Conservation (phyloP, 805 yeast genomes). For the Saturnispora saitoi region DNA sequence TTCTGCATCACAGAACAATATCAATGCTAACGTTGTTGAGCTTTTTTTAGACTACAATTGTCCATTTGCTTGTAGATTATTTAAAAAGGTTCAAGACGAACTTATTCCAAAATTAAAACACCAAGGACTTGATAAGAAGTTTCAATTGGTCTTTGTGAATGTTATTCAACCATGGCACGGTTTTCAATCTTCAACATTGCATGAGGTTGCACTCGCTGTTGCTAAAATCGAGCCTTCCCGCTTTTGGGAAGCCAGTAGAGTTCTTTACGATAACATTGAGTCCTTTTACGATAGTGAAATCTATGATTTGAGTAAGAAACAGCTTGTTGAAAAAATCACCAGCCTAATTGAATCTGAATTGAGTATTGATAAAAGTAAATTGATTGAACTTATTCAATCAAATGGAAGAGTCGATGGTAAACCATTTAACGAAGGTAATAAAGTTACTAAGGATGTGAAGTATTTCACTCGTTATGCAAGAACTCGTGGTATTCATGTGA, state of each 20-base stretch:
- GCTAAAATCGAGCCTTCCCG: constrained; percentile 45
- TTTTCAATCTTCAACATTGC: constrained; percentile 47
- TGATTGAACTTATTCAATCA: constrained; percentile 18
- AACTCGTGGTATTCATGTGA: constrained; percentile 74
- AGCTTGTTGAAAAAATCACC: constrained; percentile 46
- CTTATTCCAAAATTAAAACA: constrained; percentile 45
- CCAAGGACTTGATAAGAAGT: constrained; percentile 36
- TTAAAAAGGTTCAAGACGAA: constrained; percentile 41
- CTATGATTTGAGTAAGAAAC: constrained; percentile 43
- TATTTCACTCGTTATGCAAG: constrained; percentile 66
- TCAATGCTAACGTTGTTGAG: constrained; percentile 36
- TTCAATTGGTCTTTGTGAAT: constrained; percentile 57
- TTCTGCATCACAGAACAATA: not conserved
- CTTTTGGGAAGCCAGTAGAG: constrained; percentile 50
- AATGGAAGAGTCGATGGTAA: constrained; percentile 21
- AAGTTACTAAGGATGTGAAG: constrained; percentile 54
- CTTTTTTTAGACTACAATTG: constrained; percentile 71
- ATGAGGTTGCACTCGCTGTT: constrained; percentile 66
- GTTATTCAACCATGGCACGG: constrained; percentile 93
- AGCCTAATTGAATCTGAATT: constrained; percentile 30
- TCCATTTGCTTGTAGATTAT: constrained; percentile 62
- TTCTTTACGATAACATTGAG: constrained; percentile 47
- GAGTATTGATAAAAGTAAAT: constrained; percentile 21
- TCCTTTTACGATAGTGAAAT: constrained; percentile 56
- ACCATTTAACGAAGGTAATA: constrained; percentile 49